Conservation (phyloP, 129 eudicot genomes). For the Sambucus nigra region DNA sequence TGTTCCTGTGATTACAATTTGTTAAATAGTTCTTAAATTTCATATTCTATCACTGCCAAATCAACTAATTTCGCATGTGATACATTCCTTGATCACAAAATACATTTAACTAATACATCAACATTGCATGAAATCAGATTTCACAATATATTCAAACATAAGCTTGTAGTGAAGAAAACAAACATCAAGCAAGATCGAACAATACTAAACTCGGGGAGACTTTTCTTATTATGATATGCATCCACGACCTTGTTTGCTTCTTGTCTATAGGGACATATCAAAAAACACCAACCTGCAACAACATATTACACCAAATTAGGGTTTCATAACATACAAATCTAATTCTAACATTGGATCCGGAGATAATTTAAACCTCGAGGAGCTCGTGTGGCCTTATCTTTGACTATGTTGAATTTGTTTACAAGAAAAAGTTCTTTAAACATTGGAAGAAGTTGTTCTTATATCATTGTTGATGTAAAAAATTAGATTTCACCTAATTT, state of each 20-base stretch:
- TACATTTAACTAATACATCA: too few relatives aligned
- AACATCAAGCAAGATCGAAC: conserved; percentile 26
- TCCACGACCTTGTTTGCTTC: conserved; percentile 81
- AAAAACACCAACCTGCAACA: conserved; percentile 69
- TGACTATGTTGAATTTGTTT: conserved; percentile 83
- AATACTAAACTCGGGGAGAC: conserved; percentile 64
- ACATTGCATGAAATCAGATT: too few relatives aligned
- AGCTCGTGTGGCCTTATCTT: conserved; percentile 76
- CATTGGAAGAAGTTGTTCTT: conserved; percentile 55
- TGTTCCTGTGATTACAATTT: too few relatives aligned
- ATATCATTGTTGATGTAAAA: too few relatives aligned
- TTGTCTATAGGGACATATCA: conserved; percentile 70
- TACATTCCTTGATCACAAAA: too few relatives aligned
- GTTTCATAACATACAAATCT: conserved; percentile 16
- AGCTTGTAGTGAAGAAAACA: too few relatives aligned
- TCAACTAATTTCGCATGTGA: too few relatives aligned
- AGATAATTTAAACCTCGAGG: conserved; percentile 62
- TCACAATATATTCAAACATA: too few relatives aligned
- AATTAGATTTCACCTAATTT: too few relatives aligned
- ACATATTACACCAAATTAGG: conserved; percentile 29
- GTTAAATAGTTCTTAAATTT: too few relatives aligned
- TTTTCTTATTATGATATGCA: conserved; percentile 70
- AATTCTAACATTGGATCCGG: conserved; percentile 7
- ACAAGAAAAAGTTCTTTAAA: conserved; percentile 63
- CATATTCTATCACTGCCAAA: too few relatives aligned